These are phyloP conservation scores for Nakazawaea sp. DNA, from an alignment of 805 yeast genomes.

Conservation along the genomic window DNA sequence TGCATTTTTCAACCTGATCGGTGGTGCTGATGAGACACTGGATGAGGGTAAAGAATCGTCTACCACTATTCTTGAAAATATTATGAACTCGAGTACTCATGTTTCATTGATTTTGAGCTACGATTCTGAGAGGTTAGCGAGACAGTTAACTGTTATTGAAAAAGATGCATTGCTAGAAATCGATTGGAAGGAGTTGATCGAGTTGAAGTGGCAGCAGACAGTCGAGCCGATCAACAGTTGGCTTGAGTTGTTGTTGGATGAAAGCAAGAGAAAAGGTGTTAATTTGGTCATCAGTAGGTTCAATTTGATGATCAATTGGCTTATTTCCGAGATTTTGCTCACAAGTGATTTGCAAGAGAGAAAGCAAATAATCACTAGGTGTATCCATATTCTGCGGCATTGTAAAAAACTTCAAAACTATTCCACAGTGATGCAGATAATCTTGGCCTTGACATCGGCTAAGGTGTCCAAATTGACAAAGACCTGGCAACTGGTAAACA, in stretches of 20 bases:
- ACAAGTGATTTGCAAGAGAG: slow-evolving; percentile 56
- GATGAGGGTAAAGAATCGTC: slow-evolving; percentile 8
- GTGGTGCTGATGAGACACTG: not conserved
- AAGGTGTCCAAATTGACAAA: slow-evolving; percentile 49
- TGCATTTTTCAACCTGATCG: not conserved
- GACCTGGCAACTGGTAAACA: slow-evolving; percentile 71
- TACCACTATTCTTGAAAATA: slow-evolving; percentile 28
- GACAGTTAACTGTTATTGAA: slow-evolving; percentile 84
- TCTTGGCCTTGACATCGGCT: slow-evolving; percentile 70
- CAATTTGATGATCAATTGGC: slow-evolving; percentile 88
- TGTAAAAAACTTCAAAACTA: slow-evolving; percentile 71
- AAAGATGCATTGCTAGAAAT: slow-evolving; percentile 75
- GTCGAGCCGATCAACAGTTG: slow-evolving; percentile 72
- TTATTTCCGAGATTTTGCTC: slow-evolving; percentile 76
- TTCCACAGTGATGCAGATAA: slow-evolving; percentile 82
- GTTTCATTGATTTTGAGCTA: slow-evolving; percentile 77
- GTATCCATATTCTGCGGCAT: slow-evolving; percentile 78
- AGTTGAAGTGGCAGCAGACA: slow-evolving; percentile 64
- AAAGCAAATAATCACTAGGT: slow-evolving; percentile 69
- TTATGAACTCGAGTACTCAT: slow-evolving; percentile 48
- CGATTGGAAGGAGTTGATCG: slow-evolving; percentile 88
- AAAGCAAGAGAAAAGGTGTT: slow-evolving; percentile 54
- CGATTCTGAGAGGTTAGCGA: slow-evolving; percentile 59
- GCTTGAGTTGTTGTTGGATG: slow-evolving; percentile 65
- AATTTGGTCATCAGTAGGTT: slow-evolving; percentile 79